Evolutionary conservation across 441 rosid species (phyloP).

Genomic region (Metrosideros polymorpha): DNA sequence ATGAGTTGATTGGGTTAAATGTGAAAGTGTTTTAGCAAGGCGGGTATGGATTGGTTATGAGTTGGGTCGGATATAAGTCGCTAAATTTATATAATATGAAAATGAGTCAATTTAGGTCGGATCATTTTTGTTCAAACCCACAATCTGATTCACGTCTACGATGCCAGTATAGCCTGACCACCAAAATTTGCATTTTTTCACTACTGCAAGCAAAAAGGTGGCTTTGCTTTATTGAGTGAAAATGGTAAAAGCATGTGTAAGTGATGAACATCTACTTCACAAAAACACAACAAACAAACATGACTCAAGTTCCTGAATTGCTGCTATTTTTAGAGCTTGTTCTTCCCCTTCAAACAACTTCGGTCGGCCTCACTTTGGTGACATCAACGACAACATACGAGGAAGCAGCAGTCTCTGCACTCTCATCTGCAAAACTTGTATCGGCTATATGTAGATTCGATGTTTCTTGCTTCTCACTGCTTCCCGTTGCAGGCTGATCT

Average conservation of each 20-base stretch:
- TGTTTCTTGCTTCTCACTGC: not conserved
- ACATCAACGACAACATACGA: constrained; percentile 13
- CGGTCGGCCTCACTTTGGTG: constrained; percentile 5
- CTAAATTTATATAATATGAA: no score
- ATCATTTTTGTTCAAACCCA: not conserved
- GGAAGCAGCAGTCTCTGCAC: not conserved
- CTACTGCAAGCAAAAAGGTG: not conserved
- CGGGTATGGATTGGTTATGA: not conserved
- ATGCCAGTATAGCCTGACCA: not conserved
- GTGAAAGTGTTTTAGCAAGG: no score
- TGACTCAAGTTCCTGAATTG: not conserved
- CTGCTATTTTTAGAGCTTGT: not conserved
- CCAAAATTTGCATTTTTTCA: not conserved
- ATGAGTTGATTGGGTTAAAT: no score
- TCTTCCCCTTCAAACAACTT: constrained; percentile 6
- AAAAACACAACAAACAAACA: not conserved
- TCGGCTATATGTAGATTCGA: not conserved
- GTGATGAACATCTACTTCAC: not conserved
- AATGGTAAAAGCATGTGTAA: not conserved
- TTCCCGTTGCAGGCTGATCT: constrained; percentile 14
- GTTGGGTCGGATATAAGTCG: not conserved
- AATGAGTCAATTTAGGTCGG: not conserved
- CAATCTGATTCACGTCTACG: not conserved
- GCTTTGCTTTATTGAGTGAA: not conserved
- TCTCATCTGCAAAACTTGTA: not conserved